Conservation (phyloP, 2,329 filamentous ascomycete species). For the Malbranchea cinnamomea region DNA sequence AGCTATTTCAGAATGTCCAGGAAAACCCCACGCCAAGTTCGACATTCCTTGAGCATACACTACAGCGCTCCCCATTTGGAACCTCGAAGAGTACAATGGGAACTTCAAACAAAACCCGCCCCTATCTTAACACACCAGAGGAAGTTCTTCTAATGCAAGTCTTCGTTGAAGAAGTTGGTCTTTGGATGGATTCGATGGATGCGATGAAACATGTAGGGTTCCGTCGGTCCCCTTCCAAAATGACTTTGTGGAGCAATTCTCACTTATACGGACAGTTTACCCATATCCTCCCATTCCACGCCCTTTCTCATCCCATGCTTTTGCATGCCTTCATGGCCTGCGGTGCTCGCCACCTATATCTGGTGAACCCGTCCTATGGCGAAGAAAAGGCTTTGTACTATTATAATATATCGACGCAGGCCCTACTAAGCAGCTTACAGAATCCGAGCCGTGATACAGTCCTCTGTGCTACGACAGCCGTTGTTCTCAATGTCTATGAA, state of each 20-base stretch:
- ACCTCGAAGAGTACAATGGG: slow-evolving; percentile 25
- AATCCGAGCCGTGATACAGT: slow-evolving; percentile 73
- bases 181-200: slow-evolving; percentile 93
- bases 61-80: slow-evolving; percentile 21
- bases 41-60: slow-evolving; percentile 16
- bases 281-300: slow-evolving; percentile 65
- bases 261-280: slow-evolving; percentile 44
- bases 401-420: slow-evolving; percentile 71
- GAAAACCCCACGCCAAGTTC: slow-evolving; percentile 15
- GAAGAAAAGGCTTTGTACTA: slow-evolving; percentile 68
- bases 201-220: slow-evolving; percentile 52
- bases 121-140: slow-evolving; percentile 57
- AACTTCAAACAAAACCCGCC: slow-evolving; percentile 33
- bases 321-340: slow-evolving; percentile 81
- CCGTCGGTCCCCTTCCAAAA: slow-evolving; percentile 7
- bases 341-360: slow-evolving; percentile 64
- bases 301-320: slow-evolving; percentile 71
- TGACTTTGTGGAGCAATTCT: slow-evolving; percentile 5
- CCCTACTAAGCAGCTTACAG: slow-evolving; percentile 61
- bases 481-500: slow-evolving; percentile 84
- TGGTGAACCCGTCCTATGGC: slow-evolving; percentile 54
- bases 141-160: slow-evolving; percentile 83
- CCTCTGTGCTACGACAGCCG: slow-evolving; percentile 73
- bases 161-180: slow-evolving; percentile 75
- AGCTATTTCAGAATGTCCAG: slow-evolving; percentile 15